Percentiles rank a stretch among this genome's conserved stretches.
phyloP scores from a whole-genome alignment of 148 eudicot species.

The Spergularia bocconei region DNA sequence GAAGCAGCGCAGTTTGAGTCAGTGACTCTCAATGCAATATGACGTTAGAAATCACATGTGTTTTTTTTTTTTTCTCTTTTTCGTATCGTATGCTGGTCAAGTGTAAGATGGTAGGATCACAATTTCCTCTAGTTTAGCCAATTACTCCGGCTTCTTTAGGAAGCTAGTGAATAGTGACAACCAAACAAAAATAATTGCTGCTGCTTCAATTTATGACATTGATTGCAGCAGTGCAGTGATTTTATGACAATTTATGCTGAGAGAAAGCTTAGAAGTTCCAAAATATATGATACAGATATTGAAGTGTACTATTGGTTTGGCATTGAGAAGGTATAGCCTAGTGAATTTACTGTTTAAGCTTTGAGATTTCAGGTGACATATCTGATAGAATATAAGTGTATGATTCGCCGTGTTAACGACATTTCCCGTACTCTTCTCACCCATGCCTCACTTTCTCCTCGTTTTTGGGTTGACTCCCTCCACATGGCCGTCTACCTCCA shows the following conservation, averaged over 20 bases:
- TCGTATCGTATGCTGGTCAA: constrained; percentile 3
- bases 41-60: neutral
- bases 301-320: no score
- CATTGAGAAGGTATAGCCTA: neutral
- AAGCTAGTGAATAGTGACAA: no score
- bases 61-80: neutral
- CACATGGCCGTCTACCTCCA: no score
- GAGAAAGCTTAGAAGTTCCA: constrained; percentile 16
- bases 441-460: no score
- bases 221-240: constrained; percentile 14
- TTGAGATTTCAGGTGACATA: neutral
- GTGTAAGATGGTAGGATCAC: constrained; percentile 1
- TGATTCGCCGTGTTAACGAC: no score
- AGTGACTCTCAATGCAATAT: no score
- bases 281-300: neutral
- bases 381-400: no score
- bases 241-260: constrained; percentile 9
- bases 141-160: neutral
- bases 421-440: no score
- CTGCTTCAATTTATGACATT: constrained; percentile 15
- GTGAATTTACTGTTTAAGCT: neutral
- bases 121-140: constrained; percentile 10
- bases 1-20: no score
- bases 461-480: no score
- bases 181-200: no score